These are phyloP conservation scores for Aureobasidium sp. DNA, from an alignment of 2,329 filamentous ascomycete species.

Conservation along the genomic window DNA sequence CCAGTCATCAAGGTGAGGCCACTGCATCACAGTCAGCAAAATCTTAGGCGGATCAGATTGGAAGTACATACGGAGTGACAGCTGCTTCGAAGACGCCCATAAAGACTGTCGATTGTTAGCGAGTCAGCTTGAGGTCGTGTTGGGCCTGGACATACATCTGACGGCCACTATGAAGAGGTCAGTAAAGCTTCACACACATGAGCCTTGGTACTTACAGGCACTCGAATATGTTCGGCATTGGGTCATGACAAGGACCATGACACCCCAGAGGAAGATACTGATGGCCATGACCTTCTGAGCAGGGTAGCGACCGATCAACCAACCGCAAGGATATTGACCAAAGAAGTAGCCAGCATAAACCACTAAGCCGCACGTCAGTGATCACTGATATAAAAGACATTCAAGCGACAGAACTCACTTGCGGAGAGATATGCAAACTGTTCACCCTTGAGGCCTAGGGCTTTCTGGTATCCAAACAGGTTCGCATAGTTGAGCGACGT, in stretches of 20 bases:
- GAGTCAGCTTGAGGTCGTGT: neutral
- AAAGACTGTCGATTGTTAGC: neutral
- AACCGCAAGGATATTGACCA: neutral
- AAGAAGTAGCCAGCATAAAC: neutral
- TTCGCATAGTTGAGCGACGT: neutral
- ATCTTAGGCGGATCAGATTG: neutral
- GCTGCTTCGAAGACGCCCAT: neutral
- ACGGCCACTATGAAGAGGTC: neutral
- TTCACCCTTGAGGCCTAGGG: neutral
- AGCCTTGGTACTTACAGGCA: neutral
- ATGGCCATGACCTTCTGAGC: neutral
- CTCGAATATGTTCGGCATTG: neutral
- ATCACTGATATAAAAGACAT: neutral
- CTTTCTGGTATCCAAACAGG: neutral
- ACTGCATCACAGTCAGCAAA: neutral
- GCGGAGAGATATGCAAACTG: neutral
- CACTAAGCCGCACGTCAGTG: neutral
- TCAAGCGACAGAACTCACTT: neutral
- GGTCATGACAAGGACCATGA: neutral
- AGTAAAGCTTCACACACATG: neutral
- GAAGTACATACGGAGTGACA: neutral
- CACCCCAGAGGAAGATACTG: neutral
- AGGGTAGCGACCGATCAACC: neutral
- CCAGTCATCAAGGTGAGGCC: neutral
- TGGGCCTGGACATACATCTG: neutral